Conservation (phyloP, 1,284 basidiomycete genomes). For the Naganishia liquefaciens region DNA sequence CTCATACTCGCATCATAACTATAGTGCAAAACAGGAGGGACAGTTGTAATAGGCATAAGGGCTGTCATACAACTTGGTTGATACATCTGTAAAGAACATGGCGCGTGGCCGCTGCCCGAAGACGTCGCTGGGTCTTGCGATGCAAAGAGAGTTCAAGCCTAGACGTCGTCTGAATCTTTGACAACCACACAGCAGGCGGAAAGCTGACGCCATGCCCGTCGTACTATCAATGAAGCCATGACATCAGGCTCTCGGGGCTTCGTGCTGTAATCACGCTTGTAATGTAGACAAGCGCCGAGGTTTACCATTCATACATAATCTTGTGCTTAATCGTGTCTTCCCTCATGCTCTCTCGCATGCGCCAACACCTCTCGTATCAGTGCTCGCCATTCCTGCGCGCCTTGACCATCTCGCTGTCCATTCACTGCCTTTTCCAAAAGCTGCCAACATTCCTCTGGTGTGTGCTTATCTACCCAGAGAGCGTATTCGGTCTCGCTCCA, state of each 20-base stretch:
- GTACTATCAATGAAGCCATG: too few relatives aligned
- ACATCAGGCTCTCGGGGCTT: too few relatives aligned
- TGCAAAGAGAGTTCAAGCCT: too few relatives aligned
- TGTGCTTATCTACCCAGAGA: slow-evolving; percentile 51
- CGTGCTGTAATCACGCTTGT: slow-evolving; percentile 1
- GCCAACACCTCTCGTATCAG: slow-evolving; percentile 45
- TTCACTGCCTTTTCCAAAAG: slow-evolving; percentile 49
- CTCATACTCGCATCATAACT: not conserved
- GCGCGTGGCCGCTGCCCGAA: too few relatives aligned
- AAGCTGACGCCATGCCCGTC: too few relatives aligned
- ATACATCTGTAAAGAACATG: too few relatives aligned
- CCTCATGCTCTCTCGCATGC: slow-evolving; percentile 39
- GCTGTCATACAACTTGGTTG: not conserved
- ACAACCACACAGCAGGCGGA: too few relatives aligned
- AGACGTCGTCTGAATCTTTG: too few relatives aligned
- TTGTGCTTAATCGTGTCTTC: not conserved
- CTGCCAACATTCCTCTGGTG: slow-evolving; percentile 40
- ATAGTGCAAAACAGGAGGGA: not conserved
- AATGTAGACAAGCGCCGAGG: not conserved
- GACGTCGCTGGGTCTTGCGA: too few relatives aligned
- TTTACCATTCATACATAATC: slow-evolving; percentile 1
- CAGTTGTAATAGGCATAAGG: slow-evolving; percentile 10
- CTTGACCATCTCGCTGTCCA: slow-evolving; percentile 40
- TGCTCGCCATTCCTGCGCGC: slow-evolving; percentile 35
- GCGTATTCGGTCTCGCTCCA: slow-evolving; percentile 89